Conservation (phyloP, 768 basidiomycete genomes). For the Austroboletus festivus region DNA sequence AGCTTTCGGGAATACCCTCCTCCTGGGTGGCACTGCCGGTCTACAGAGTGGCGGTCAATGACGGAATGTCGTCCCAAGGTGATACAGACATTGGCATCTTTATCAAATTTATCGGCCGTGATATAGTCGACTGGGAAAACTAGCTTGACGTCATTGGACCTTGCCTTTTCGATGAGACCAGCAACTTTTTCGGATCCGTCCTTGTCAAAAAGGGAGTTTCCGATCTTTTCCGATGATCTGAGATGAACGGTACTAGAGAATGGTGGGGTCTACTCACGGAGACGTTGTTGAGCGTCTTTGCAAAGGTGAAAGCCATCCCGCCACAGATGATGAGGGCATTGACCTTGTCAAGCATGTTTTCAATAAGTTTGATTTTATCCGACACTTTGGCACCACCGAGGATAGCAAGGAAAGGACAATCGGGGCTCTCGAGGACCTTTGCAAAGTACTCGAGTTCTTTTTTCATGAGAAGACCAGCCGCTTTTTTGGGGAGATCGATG, state of each 20-base stretch:
- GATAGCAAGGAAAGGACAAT: slow-evolving; percentile 95
- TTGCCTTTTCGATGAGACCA: slow-evolving; percentile 85
- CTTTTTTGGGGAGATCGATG: slow-evolving; percentile 85
- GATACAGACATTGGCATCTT: slow-evolving; percentile 70
- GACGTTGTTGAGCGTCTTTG: slow-evolving; percentile 84
- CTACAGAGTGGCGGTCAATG: slow-evolving; percentile 35
- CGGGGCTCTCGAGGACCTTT: slow-evolving; percentile 92
- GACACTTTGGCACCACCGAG: slow-evolving; percentile 98
- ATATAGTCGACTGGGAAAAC: slow-evolving; percentile 96
- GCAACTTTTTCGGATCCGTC: slow-evolving; percentile 85
- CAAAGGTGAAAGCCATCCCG: slow-evolving; percentile 99
- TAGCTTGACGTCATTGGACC: slow-evolving; percentile 86
- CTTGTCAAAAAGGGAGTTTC: slow-evolving; percentile 89
- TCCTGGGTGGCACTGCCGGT: slow-evolving; percentile 72
- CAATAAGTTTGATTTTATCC: slow-evolving; percentile 98
- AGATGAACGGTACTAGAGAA: not conserved
- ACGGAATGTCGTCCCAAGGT: not conserved
- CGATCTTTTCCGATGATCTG: slow-evolving; percentile 53
- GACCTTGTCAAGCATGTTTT: slow-evolving; percentile 99
- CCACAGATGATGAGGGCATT: slow-evolving; percentile 94
- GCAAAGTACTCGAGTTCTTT: slow-evolving; percentile 99
- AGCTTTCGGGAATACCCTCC: slow-evolving; percentile 86
- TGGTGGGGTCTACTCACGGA: slow-evolving; percentile 42
- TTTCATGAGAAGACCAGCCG: slow-evolving; percentile 95
- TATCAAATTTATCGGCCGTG: slow-evolving; percentile 93